These are phyloP conservation scores for Herpetospermum pedunculosum DNA, from an alignment of 306 rosid species.

Conservation along the genomic window DNA sequence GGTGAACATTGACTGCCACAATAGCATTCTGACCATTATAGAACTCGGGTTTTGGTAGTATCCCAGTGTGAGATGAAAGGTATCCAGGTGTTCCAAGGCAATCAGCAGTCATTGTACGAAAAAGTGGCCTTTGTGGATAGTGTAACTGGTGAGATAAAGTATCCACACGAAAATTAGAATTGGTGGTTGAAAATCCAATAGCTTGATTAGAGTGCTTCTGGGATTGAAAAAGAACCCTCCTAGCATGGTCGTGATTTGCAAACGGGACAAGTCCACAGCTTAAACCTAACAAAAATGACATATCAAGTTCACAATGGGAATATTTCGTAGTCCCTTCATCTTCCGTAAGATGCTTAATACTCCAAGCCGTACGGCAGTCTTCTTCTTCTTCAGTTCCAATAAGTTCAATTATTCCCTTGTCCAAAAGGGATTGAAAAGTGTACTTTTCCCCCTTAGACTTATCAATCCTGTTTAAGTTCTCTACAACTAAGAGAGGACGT, in stretches of 20 bases:
- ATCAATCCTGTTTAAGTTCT: slow-evolving; percentile 48
- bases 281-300: slow-evolving; percentile 73
- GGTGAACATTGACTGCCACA: slow-evolving; percentile 92
- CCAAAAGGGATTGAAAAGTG: slow-evolving; percentile 47
- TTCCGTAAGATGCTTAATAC: slow-evolving; percentile 39
- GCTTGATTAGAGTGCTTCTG: slow-evolving; percentile 98
- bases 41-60: slow-evolving; percentile 59
- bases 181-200: slow-evolving; percentile 65
- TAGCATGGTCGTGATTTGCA: slow-evolving; percentile 95
- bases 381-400: slow-evolving; percentile 96
- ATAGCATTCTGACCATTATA: slow-evolving; percentile 91
- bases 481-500: slow-evolving; percentile 82
- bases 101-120: slow-evolving; percentile 62
- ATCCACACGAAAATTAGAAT: slow-evolving; percentile 77
- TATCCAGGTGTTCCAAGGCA: slow-evolving; percentile 60
- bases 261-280: slow-evolving; percentile 78
- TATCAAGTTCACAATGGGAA: slow-evolving; percentile 91
- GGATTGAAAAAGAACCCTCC: slow-evolving; percentile 81
- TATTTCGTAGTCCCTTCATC: slow-evolving; percentile 40
- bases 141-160: slow-evolving; percentile 71
- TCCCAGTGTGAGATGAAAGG: slow-evolving; percentile 21
- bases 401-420: slow-evolving; percentile 69
- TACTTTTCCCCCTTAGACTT: slow-evolving; percentile 33
- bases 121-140: slow-evolving; percentile 89
- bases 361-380: slow-evolving; percentile 85